Percentiles rank a stretch among this genome's conserved stretches.
Conservation (phyloP, 495 filamentous ascomycete species). For the Daldinia caldariorum region DNA sequence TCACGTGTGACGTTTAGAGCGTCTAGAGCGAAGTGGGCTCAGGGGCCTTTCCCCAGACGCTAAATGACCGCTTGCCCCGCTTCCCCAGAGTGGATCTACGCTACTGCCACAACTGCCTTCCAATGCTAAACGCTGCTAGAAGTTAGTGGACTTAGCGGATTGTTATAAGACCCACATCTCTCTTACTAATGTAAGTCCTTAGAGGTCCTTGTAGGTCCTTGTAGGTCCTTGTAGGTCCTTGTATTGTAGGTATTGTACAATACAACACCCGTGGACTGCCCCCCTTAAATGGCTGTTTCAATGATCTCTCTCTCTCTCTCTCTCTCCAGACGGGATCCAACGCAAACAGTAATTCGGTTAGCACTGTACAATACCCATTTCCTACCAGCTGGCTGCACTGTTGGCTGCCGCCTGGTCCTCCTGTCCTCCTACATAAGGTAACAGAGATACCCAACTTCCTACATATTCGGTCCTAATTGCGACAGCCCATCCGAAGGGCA, state of each 20-base stretch:
- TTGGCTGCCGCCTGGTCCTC: background rate
- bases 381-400: background rate
- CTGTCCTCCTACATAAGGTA: background rate
- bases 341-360: background rate
- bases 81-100: conserved; percentile 37
- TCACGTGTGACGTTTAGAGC: conserved; percentile 30
- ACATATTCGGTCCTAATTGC: conserved; percentile 1
- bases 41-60: conserved; percentile 26
- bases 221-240: background rate
- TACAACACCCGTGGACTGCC: no score
- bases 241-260: background rate
- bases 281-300: no score
- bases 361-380: conserved; percentile 1
- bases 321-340: background rate
- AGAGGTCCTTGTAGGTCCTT: background rate
- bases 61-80: conserved; percentile 31
- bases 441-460: background rate
- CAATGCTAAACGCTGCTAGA: conserved; percentile 8
- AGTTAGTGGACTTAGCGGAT: conserved; percentile 15
- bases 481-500: background rate
- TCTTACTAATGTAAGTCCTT: background rate
- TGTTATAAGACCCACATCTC: conserved; percentile 13
- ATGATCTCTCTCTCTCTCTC: background rate
- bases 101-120: conserved; percentile 12
- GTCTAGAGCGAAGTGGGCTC: conserved; percentile 26